Conservation (phyloP, 805 yeast species). For the Candida nonsorbophila region DNA sequence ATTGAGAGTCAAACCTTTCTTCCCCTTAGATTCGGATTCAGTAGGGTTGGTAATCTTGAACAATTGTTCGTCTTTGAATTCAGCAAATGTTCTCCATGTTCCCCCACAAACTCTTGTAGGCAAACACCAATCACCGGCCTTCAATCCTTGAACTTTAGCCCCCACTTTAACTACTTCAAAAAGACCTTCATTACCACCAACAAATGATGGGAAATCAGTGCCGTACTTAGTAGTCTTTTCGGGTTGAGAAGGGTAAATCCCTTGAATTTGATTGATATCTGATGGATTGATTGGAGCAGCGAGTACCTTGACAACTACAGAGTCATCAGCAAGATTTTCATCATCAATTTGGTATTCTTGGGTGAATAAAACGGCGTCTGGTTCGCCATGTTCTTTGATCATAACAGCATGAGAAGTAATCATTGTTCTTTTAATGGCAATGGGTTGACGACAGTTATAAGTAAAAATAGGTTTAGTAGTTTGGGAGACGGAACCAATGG, state of each 20-base stretch:
- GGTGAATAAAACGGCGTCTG: slow-evolving; percentile 47
- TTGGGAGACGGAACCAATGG: no score
- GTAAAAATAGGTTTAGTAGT: no score
- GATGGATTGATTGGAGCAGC: slow-evolving; percentile 41
- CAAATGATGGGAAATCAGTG: slow-evolving; percentile 59
- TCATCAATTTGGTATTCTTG: slow-evolving; percentile 49
- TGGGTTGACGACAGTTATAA: no score
- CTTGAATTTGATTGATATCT: slow-evolving; percentile 43
- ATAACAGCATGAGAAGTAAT: slow-evolving; percentile 61
- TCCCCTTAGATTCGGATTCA: slow-evolving; percentile 38
- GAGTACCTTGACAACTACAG: slow-evolving; percentile 29
- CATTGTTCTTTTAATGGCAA: slow-evolving; percentile 25
- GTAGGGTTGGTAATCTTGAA: slow-evolving; percentile 51
- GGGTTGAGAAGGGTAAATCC: slow-evolving; percentile 42
- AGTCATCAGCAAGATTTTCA: slow-evolving; percentile 31
- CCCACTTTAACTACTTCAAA: slow-evolving; percentile 82
- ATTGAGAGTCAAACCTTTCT: slow-evolving; percentile 29
- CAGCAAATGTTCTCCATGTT: slow-evolving; percentile 77
- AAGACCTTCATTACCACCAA: slow-evolving; percentile 92
- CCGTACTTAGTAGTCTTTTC: slow-evolving; percentile 50
- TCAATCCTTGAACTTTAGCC: slow-evolving; percentile 37
- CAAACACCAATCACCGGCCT: slow-evolving; percentile 81
- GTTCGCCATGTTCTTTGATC: slow-evolving; percentile 66
- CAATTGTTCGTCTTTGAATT: slow-evolving; percentile 48
- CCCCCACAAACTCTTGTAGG: slow-evolving; percentile 79